Conservation (phyloP, 768 basidiomycete genomes). For the Tephrocybe rancida region DNA sequence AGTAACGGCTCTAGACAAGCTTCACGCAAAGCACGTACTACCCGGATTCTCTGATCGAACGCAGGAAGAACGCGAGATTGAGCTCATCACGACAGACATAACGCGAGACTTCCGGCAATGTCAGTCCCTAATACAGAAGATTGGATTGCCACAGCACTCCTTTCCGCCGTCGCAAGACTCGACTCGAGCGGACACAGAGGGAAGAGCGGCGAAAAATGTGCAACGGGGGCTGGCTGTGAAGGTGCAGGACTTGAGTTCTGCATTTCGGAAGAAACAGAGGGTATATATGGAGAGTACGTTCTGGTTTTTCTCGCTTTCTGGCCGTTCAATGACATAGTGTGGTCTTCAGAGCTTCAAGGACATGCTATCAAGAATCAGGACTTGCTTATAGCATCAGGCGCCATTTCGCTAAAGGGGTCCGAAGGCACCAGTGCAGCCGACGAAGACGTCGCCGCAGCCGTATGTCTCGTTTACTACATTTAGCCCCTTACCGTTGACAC, state of each 20-base stretch:
- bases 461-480: constrained; percentile 40
- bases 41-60: constrained; percentile 96
- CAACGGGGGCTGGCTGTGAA: constrained; percentile 96
- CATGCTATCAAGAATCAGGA: constrained; percentile 98
- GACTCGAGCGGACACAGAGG: constrained; percentile 46
- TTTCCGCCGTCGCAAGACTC: constrained; percentile 60
- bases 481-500: constrained; percentile 10
- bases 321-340: not conserved
- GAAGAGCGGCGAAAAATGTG: constrained; percentile 85
- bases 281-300: constrained; percentile 97
- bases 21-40: constrained; percentile 94
- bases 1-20: constrained; percentile 91
- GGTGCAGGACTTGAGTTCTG: constrained; percentile 88
- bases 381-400: constrained; percentile 84
- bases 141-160: constrained; percentile 60
- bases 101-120: constrained; percentile 80
- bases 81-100: constrained; percentile 81
- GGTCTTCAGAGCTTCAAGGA: constrained; percentile 74
- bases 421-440: constrained; percentile 85
- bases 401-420: constrained; percentile 77
- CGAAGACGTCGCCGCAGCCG: constrained; percentile 88
- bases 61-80: constrained; percentile 93
- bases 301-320: constrained; percentile 3
- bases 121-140: constrained; percentile 73
- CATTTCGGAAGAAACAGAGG: constrained; percentile 96